Conservation (phyloP, 2,329 filamentous ascomycete species). For the Ceratocystis lukuohia region DNA sequence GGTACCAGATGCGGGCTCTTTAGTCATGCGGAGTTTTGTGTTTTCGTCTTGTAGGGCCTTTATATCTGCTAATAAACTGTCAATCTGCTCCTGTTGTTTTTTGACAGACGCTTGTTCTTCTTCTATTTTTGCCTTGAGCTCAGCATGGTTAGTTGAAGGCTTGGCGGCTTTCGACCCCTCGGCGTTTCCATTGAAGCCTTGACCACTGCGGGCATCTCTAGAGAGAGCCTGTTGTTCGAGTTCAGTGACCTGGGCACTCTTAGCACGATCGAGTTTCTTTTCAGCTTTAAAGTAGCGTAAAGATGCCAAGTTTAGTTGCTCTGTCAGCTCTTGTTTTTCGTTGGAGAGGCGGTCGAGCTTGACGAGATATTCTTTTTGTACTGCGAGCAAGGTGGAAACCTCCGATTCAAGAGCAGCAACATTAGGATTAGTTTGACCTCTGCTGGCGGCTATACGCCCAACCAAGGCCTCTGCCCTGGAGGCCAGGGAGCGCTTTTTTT, state of each 20-base stretch:
- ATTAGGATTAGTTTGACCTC: slow-evolving; percentile 50
- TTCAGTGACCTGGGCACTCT: slow-evolving; percentile 80
- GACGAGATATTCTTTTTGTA: slow-evolving; percentile 67
- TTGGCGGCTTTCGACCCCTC: slow-evolving; percentile 25
- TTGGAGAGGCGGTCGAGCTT: slow-evolving; percentile 61
- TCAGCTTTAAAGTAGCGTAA: slow-evolving; percentile 89
- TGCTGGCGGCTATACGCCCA: slow-evolving; percentile 36
- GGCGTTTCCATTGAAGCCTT: slow-evolving; percentile 30
- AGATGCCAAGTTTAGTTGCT: slow-evolving; percentile 77
- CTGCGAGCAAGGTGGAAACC: slow-evolving; percentile 60
- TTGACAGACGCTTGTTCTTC: slow-evolving; percentile 62
- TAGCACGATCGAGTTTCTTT: slow-evolving; percentile 80
- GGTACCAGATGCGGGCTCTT: slow-evolving; percentile 51
- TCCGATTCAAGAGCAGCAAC: slow-evolving; percentile 59
- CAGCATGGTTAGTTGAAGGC: slow-evolving; percentile 44
- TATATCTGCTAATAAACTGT: slow-evolving; percentile 64
- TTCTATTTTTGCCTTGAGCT: slow-evolving; percentile 61
- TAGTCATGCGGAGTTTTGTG: slow-evolving; percentile 45
- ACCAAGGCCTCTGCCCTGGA: slow-evolving; percentile 60
- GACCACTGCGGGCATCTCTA: slow-evolving; percentile 37
- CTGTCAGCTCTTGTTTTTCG: slow-evolving; percentile 74
- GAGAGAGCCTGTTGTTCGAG: slow-evolving; percentile 78
- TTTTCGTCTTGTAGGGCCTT: slow-evolving; percentile 64
- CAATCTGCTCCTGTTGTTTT: slow-evolving; percentile 81
- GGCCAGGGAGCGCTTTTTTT: slow-evolving; percentile 64